phyloP scores from a whole-genome alignment of 108 stramenopile genomes.

The Nitzschia inconspicua region DNA sequence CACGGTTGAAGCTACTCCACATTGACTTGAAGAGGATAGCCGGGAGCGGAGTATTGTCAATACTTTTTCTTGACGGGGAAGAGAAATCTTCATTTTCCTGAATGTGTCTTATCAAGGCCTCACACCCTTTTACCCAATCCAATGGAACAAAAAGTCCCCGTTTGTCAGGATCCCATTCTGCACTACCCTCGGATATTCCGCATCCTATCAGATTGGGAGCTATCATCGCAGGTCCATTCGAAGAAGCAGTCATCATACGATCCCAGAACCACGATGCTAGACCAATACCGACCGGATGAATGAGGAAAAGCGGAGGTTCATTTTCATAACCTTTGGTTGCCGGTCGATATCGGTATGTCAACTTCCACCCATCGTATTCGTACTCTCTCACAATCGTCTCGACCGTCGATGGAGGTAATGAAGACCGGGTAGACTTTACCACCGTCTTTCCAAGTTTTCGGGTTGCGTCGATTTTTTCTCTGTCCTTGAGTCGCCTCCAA shows the following conservation, averaged over 20 bases:
- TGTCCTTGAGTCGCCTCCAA: too few relatives aligned
- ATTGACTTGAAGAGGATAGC: too few relatives aligned
- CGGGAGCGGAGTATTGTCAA: background rate
- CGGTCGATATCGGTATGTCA: slow-evolving; percentile 50
- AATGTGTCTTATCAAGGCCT: slow-evolving; percentile 34
- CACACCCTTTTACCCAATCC: slow-evolving; percentile 56
- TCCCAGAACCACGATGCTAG: slow-evolving; percentile 67
- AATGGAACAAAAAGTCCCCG: slow-evolving; percentile 51
- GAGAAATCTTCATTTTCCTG: background rate
- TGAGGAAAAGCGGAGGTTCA: slow-evolving; percentile 32
- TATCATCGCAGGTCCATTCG: slow-evolving; percentile 23
- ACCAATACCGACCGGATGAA: slow-evolving; percentile 77
- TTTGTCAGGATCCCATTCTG: slow-evolving; percentile 46
- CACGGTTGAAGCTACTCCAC: too few relatives aligned
- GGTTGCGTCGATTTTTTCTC: too few relatives aligned
- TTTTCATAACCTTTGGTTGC: slow-evolving; percentile 12
- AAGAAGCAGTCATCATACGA: slow-evolving; percentile 28
- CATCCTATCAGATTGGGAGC: slow-evolving; percentile 74
- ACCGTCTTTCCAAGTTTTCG: too few relatives aligned
- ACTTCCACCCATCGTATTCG: slow-evolving; percentile 44
- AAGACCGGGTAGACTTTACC: too few relatives aligned
- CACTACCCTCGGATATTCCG: slow-evolving; percentile 49
- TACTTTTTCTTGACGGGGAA: too few relatives aligned
- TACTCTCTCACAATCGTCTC: slow-evolving; percentile 67
- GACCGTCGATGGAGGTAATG: slow-evolving; percentile 90